Percentiles rank a stretch among this genome's conserved stretches.
Conservation (phyloP, 192 early-diverging fungal species). For the Globomyces pollinis-pini region DNA sequence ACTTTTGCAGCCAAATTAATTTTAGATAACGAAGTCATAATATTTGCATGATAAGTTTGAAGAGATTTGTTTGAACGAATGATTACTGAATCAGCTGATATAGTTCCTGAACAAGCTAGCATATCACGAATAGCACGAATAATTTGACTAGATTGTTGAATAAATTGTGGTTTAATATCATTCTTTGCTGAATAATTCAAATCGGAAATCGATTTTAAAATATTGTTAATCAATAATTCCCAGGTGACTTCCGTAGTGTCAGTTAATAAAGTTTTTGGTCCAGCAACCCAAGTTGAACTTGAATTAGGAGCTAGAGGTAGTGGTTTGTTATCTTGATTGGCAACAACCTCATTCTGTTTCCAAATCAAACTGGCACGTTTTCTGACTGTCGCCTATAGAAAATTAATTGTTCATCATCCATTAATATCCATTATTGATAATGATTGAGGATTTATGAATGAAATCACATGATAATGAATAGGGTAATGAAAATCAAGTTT, state of each 20-base stretch:
- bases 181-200: constrained; percentile 33
- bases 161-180: constrained; percentile 47
- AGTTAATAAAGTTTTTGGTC: constrained; percentile 22
- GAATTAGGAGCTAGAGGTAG: constrained; percentile 1
- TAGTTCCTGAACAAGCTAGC: constrained; percentile 71
- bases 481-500: too few species aligned
- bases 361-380: constrained; percentile 5
- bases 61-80: constrained; percentile 59
- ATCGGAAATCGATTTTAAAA: constrained; percentile 34
- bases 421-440: background rate
- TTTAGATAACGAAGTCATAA: constrained; percentile 76
- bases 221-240: constrained; percentile 41
- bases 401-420: background rate
- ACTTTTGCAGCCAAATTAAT: constrained; percentile 75
- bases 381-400: background rate
- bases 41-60: constrained; percentile 61
- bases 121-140: constrained; percentile 77
- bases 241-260: constrained; percentile 26
- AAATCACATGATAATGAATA: too few species aligned
- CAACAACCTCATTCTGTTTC: constrained; percentile 9
- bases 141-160: constrained; percentile 47
- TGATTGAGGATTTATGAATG: too few species aligned
- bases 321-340: constrained; percentile 6
- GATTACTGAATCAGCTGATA: constrained; percentile 58
- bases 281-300: constrained; percentile 19